Evolutionary conservation across 768 basidiomycete species (phyloP), one percentile per base, ranked within the genome.

Genomic region (Vararia minispora): DNA sequence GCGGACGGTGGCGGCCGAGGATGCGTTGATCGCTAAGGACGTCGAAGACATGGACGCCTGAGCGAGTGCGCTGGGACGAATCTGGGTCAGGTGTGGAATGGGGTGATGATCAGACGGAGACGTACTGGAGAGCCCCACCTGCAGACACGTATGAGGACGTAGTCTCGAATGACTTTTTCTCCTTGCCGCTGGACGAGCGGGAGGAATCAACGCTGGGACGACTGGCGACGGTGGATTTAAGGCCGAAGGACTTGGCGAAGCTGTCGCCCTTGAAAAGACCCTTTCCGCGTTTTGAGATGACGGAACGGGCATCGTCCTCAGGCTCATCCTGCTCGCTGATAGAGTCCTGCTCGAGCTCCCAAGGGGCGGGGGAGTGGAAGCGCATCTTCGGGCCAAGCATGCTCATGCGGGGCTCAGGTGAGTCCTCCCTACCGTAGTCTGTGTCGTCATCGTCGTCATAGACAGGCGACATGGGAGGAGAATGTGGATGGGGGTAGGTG

Each of bases 361-460:
- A 89, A 28, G 85, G 85, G 13, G 85, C 79, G 18, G 71, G 78
- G 44, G 80, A 82, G 57, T 85, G 81, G 52, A 85, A 75, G 35
- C 77, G 75, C 70, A 87, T 82, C 58, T 75, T 85, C 22, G 85
- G 85, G n/a, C 86, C 86, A 24, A 80, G 72, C 33, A 78, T 60
- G 50, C 80, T 85, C 58, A 86, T 72, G 37, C 77, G 68, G 42
- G 66, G 56, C 2, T 66, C 58, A 26, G 62, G 49, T 7, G 65
- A 65, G 26, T 70, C 62, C n/a, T n/a, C n/a, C n/a, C n/a, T n/a
- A n/a, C n/a, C n/a, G 35, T 69, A 65, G 31, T 63, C 63, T 28
- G 62, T 63, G 33, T 61, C 59, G 2, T 41, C 18, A 25, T 52
- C 46, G 27, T 48, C 49, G 17, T 52, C 48, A 24, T 30, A 40